Evolutionary conservation across 2,329 filamentous ascomycete genomes (phyloP).

Genomic region (Fusarium armeniacum): DNA sequence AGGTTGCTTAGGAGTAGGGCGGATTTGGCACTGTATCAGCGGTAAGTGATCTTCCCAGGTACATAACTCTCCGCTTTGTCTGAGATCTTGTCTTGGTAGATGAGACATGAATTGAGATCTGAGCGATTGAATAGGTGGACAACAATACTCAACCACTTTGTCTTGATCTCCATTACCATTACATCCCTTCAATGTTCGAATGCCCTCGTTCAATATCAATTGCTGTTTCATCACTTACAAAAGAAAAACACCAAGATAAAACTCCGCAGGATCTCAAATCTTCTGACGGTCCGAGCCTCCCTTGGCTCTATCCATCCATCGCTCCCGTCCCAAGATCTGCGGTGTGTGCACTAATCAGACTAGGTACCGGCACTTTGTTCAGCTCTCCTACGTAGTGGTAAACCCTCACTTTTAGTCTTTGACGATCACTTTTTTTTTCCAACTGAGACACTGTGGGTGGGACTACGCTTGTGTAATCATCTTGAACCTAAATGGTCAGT

Average conservation of each 20-base stretch:
- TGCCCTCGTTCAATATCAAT: neutral
- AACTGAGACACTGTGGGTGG: slow-evolving; percentile 32
- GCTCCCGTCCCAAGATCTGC: slow-evolving; percentile 4
- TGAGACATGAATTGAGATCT: slow-evolving; percentile 12
- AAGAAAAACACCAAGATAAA: neutral
- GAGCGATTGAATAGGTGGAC: neutral
- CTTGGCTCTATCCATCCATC: neutral
- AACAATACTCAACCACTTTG: neutral
- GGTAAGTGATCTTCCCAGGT: neutral
- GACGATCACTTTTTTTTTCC: neutral
- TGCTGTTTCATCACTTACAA: neutral
- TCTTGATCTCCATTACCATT: neutral
- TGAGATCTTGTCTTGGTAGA: slow-evolving; percentile 17
- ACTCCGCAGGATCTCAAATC: neutral
- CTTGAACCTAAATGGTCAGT: slow-evolving; percentile 9
- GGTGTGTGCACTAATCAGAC: neutral
- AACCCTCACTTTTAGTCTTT: neutral
- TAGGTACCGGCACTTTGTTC: slow-evolving; percentile 21
- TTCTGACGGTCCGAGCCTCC: slow-evolving; percentile 24
- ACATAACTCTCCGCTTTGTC: slow-evolving; percentile 10
- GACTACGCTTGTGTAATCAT: slow-evolving; percentile 10
- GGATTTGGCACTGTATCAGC: slow-evolving; percentile 1
- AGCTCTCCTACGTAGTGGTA: neutral
- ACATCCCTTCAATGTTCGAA: neutral
- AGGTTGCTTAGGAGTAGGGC: neutral